Conservation (phyloP, 345 rosid species). For the Punica granatum region DNA sequence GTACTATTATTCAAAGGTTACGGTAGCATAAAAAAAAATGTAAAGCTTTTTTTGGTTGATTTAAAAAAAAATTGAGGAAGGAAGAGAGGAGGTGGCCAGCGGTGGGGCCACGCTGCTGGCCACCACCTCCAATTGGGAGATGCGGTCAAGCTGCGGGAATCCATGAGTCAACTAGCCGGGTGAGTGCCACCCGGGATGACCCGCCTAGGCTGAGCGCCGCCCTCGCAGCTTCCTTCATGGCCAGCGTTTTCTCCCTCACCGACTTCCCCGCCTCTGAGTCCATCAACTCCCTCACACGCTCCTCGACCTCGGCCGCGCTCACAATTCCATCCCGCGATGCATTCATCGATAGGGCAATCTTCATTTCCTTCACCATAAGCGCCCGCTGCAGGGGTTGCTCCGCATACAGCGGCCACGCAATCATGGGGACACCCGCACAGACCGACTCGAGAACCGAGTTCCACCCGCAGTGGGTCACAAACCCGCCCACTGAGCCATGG, state of each 20-base stretch:
- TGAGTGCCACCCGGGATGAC: slow-evolving; percentile 10
- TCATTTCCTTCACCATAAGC: slow-evolving; percentile 1
- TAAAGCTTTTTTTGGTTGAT: no score
- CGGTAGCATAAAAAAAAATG: no score
- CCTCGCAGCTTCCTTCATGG: slow-evolving; percentile 4
- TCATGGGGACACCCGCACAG: slow-evolving; percentile 46
- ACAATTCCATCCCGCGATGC: slow-evolving; percentile 18
- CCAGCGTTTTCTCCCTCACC: slow-evolving; percentile 8
- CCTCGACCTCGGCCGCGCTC: slow-evolving; percentile 20
- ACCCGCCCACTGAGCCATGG: slow-evolving; percentile 38
- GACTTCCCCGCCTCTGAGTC: slow-evolving; percentile 14
- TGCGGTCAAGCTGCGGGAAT: not conserved
- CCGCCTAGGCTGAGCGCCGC: slow-evolving; percentile 16
- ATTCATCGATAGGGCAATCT: slow-evolving; percentile 7
- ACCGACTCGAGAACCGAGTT: slow-evolving; percentile 52
- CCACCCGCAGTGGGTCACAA: slow-evolving; percentile 51
- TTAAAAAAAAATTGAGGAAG: no score
- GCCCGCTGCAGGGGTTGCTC: slow-evolving; percentile 42
- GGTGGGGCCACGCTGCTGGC: no score
- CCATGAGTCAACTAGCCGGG: not conserved
- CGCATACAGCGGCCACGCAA: slow-evolving; percentile 46
- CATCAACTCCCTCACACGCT: slow-evolving; percentile 28
- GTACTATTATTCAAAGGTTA: no score
- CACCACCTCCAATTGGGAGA: no score
- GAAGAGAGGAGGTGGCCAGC: no score